Conservation (phyloP, 371 early-diverging fungal species). For the Lichtheimia corymbifera region DNA sequence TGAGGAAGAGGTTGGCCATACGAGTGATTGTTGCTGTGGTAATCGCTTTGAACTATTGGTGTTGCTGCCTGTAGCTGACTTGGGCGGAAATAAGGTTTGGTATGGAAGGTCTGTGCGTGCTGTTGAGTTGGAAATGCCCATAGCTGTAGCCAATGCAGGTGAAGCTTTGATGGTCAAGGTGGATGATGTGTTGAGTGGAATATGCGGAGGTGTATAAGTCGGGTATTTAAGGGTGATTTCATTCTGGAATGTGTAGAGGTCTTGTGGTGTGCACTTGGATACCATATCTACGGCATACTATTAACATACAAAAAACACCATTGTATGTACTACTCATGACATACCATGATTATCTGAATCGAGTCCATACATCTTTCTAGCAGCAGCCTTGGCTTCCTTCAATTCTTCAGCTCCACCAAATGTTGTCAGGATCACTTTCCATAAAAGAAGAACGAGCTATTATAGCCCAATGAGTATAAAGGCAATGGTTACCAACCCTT, state of each 20-base stretch:
- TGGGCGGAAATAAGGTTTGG: slow-evolving; percentile 48
- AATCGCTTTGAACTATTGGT: neutral
- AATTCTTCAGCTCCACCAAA: slow-evolving; percentile 60
- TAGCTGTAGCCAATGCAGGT: slow-evolving; percentile 24
- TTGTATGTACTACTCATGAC: neutral
- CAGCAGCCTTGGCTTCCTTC: slow-evolving; percentile 44
- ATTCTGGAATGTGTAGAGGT: slow-evolving; percentile 60
- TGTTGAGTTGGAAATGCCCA: slow-evolving; percentile 36
- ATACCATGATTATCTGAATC: slow-evolving; percentile 19
- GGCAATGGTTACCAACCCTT: neutral
- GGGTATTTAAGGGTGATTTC: slow-evolving; percentile 57
- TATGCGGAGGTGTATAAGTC: slow-evolving; percentile 48
- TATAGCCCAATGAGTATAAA: neutral
- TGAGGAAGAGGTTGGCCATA: neutral
- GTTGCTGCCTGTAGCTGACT: slow-evolving; percentile 33
- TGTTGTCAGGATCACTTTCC: slow-evolving; percentile 67
- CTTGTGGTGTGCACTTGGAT: slow-evolving; percentile 69
- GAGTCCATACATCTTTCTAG: slow-evolving; percentile 50
- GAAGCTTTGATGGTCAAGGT: slow-evolving; percentile 18
- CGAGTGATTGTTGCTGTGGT: slow-evolving; percentile 9
- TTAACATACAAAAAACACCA: neutral
- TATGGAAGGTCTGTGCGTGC: slow-evolving; percentile 36
- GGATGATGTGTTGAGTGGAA: slow-evolving; percentile 10
- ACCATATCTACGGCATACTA: slow-evolving; percentile 20
- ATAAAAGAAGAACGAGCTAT: slow-evolving; percentile 66